Percentiles rank a stretch among this genome's conserved stretches.
Conservation (phyloP, 495 filamentous ascomycete species). For the Hyaloscypha bicolor region DNA sequence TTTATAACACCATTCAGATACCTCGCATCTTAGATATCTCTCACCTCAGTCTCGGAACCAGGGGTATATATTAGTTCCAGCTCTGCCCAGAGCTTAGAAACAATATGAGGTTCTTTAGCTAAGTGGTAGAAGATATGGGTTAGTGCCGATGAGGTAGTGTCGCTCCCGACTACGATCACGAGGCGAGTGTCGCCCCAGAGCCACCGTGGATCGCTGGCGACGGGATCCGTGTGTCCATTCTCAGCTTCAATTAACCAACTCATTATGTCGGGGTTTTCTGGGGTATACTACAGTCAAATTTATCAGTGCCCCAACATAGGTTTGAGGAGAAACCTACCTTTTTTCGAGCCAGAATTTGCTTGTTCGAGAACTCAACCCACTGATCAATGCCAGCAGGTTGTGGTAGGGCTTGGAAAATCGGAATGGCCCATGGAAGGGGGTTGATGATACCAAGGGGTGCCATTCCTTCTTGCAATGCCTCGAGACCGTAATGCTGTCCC, state of each 20-base stretch:
- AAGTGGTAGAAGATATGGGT: conserved; percentile 6
- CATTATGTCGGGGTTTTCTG: neutral
- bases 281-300: no score
- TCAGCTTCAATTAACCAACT: neutral
- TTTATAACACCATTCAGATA: conserved; percentile 53
- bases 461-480: neutral
- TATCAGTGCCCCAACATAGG: no score
- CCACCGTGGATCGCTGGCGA: neutral
- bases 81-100: neutral
- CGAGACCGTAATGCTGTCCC: neutral
- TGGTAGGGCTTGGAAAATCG: neutral
- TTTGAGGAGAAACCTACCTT: neutral
- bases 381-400: neutral
- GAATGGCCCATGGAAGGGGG: neutral
- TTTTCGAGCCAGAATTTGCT: neutral
- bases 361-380: neutral
- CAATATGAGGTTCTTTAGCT: neutral
- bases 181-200: neutral
- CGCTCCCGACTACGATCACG: neutral
- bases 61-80: neutral
- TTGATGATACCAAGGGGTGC: neutral
- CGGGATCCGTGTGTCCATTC: no score
- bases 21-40: neutral
- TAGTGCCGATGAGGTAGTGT: conserved; percentile 10
- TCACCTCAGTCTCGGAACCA: conserved; percentile 21